Evolutionary conservation across 202 grass and related monocot species (phyloP), one percentile per base, ranked within the genome.

Genomic region (Dendrocalamus latiflorus): DNA sequence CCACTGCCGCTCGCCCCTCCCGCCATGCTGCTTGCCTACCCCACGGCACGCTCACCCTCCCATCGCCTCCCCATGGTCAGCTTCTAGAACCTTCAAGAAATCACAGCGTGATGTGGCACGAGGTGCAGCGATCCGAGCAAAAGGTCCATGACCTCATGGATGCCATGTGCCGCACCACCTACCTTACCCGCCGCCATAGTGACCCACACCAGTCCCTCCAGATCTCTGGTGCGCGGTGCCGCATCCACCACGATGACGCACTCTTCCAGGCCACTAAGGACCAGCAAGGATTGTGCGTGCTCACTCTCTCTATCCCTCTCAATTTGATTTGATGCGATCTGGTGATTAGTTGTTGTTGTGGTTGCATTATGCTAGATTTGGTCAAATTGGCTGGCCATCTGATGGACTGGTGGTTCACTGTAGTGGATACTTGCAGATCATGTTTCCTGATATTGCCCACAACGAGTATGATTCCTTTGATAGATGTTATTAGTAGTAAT

Each of bases 101-200:
- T 30, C 72, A 20, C 7, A 10, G 20, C 80, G 74, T 54, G 79
- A 98, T 98, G 92, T 94, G 95, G 95, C 95, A 98, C 79, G 90
- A 98, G 86, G 95, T 88, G 62, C 80, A 86, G 82, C 81, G 78
- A 75, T 93, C 88, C 28, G 92, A 98, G 82, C 74, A 75, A 76
- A 98, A 94, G 92, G 95, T 93, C 49, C 95, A 98, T 34, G 90
- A 94, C 71, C 75, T 98, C 81, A 98, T 98, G 95, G 92, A 98
- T 72, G 83, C 88, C 54, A 88, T 82, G 44, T 88, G 92, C 6
- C 95, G 92, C 3, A 87, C 91, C 37, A 73, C 70, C 43, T 95
- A 87, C 80, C 90, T 98, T 53, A 87, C 95, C 49, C 91, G 89
- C 77, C 89, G 95, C 49, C 89, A 87, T 8, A 91, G 92, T 11